phyloP scores from a whole-genome alignment of 805 yeast species.

The Wickerhamiella slavikovae region DNA sequence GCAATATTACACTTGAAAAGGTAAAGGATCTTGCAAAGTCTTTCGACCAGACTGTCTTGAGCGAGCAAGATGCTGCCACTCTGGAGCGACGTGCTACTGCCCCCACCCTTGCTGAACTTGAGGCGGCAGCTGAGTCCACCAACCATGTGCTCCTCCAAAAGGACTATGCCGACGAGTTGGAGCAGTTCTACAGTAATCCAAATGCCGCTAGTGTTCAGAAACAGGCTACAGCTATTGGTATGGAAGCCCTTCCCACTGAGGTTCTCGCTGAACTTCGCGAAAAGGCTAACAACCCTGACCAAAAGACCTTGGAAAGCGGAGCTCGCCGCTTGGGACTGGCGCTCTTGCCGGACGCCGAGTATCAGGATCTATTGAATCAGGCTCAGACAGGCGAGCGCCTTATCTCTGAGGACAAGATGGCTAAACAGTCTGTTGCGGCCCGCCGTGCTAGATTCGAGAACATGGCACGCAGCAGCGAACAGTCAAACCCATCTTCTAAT shows the following conservation, averaged over 20 bases:
- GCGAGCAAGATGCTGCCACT: not conserved
- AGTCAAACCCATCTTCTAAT: constrained; percentile 3
- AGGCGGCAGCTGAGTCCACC: constrained; percentile 16
- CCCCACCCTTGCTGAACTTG: constrained; percentile 19
- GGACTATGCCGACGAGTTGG: constrained; percentile 11
- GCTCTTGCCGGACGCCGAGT: constrained; percentile 3
- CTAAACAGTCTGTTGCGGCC: constrained; percentile 10
- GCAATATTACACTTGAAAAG: not conserved
- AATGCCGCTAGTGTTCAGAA: not conserved
- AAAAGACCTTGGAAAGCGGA: constrained; percentile 8
- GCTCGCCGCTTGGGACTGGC: constrained; percentile 4
- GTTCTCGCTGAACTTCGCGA: constrained; percentile 5
- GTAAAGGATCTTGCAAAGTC: not conserved
- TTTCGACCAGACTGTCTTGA: not conserved
- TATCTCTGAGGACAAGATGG: constrained; percentile 3
- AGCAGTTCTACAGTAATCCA: constrained; percentile 1
- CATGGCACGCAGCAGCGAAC: constrained; percentile 10
- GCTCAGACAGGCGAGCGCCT: constrained; percentile 1
- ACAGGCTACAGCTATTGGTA: constrained; percentile 5
- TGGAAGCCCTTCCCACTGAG: constrained; percentile 4
- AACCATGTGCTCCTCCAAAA: constrained; percentile 16
- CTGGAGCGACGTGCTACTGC: constrained; percentile 5
- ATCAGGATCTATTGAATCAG: constrained; percentile 2
- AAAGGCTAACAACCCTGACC: constrained; percentile 5
- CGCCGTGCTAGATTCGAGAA: constrained; percentile 16